These are phyloP conservation scores for Pseudonitzschia delicatissima DNA, from an alignment of 108 stramenopile genomes.

Conservation along the genomic window DNA sequence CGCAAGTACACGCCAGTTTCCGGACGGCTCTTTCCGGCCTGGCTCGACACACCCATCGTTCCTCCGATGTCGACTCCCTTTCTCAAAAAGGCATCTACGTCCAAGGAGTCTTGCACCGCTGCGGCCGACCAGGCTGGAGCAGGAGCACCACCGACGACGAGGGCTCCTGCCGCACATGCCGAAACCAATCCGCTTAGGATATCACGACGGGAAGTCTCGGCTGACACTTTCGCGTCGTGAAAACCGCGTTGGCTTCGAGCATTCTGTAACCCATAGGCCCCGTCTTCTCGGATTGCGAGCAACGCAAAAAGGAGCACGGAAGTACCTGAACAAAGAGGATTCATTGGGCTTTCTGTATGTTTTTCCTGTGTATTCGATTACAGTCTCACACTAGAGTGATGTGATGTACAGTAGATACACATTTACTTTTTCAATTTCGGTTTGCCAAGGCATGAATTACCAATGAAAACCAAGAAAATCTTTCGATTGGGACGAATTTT, in stretches of 20 bases:
- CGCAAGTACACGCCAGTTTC: constrained; percentile 56
- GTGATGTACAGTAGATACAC: too few relatives aligned
- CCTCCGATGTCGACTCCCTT: constrained; percentile 58
- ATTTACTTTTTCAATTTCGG: too few relatives aligned
- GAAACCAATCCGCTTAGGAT: background rate
- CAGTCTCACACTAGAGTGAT: too few relatives aligned
- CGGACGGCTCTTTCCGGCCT: constrained; percentile 66
- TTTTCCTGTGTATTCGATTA: too few relatives aligned
- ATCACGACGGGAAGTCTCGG: constrained; percentile 9
- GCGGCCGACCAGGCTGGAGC: constrained; percentile 35
- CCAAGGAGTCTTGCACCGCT: constrained; percentile 56
- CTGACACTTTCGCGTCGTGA: too few relatives aligned
- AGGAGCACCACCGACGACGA: background rate
- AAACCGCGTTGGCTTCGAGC: background rate
- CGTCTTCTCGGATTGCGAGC: too few relatives aligned
- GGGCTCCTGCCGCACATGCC: background rate
- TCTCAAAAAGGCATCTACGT: constrained; percentile 57
- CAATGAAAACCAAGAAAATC: too few relatives aligned
- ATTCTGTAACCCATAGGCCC: background rate
- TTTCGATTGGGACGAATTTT: too few relatives aligned
- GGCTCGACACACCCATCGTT: constrained; percentile 58
- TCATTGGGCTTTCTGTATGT: background rate
- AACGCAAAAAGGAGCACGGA: background rate
- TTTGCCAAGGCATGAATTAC: too few relatives aligned
- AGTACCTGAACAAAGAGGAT: background rate